Percentiles rank a stretch among this genome's conserved stretches.
Conservation (phyloP, 2,329 filamentous ascomycete genomes). For the Scedosporium apiospermum region DNA sequence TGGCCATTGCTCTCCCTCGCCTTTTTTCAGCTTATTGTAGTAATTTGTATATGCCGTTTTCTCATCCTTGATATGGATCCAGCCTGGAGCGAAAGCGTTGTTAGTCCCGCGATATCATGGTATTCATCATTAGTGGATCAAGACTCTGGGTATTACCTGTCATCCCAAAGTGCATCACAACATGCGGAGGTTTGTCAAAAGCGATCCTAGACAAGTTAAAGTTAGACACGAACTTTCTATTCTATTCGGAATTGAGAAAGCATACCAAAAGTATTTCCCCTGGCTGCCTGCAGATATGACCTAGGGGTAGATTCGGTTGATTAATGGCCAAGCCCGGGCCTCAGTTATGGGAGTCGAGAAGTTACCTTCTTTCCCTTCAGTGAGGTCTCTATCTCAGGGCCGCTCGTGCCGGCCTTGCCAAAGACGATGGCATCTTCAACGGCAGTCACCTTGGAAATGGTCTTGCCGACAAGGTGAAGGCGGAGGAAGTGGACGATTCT, state of each 20-base stretch:
- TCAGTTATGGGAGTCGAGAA: no score
- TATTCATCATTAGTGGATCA: no score
- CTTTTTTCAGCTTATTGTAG: conserved; percentile 60
- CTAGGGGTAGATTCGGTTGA: conserved; percentile 14
- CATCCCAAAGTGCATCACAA: conserved; percentile 82
- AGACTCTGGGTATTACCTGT: conserved; percentile 30
- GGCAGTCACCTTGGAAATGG: conserved; percentile 58
- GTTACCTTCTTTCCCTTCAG: conserved; percentile 60
- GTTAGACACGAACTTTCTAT: background rate
- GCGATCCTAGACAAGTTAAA: conserved; percentile 23
- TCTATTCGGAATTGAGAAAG: background rate
- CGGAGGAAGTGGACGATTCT: conserved; percentile 79
- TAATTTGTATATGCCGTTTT: conserved; percentile 72
- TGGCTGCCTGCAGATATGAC: conserved; percentile 66
- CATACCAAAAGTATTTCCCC: conserved; percentile 90
- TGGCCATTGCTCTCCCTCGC: conserved; percentile 62
- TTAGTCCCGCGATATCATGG: background rate
- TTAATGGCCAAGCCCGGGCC: conserved; percentile 1
- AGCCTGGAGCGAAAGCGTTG: conserved; percentile 36
- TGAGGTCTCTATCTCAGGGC: conserved; percentile 61
- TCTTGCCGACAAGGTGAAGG: conserved; percentile 76
- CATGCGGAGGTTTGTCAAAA: conserved; percentile 70
- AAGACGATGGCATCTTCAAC: conserved; percentile 79
- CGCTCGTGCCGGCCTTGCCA: conserved; percentile 80
- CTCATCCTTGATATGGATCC: conserved; percentile 78